A percentile compares a stretch with the other conserved stretches of the same genome.
These are phyloP conservation scores for Anthoceros angustus DNA, from an alignment of 225 moss, liverwort and hornwort species.

Conservation along the genomic window DNA sequence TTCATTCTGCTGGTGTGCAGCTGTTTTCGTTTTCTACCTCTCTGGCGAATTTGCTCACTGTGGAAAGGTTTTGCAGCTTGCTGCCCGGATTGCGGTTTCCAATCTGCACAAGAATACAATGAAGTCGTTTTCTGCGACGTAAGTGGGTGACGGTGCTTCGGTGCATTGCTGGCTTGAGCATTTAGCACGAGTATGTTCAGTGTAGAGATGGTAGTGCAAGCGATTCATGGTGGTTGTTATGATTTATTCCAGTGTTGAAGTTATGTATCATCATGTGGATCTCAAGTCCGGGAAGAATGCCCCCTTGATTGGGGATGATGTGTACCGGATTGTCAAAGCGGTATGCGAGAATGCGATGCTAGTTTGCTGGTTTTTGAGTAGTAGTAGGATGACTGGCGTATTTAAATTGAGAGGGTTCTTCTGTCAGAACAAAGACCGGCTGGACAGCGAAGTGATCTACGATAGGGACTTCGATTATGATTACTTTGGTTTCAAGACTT, in stretches of 20 bases:
- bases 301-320: constrained; percentile 66
- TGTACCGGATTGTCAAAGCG: constrained; percentile 39
- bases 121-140: constrained; percentile 92
- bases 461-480: constrained; percentile 93
- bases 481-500: constrained; percentile 82
- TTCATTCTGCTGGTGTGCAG: too few relatives aligned
- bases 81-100: constrained; percentile 86
- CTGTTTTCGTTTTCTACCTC: too few relatives aligned
- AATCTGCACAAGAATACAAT: constrained; percentile 93
- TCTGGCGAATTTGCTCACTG: neutral
- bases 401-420: neutral
- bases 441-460: constrained; percentile 89
- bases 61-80: constrained; percentile 31
- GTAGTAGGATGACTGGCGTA: neutral
- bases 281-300: constrained; percentile 50
- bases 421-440: constrained; percentile 47
- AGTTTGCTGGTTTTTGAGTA: neutral
- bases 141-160: constrained; percentile 8
- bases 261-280: constrained; percentile 66
- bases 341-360: neutral
- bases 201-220: neutral
- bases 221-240: neutral
- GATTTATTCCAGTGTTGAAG: constrained; percentile 39
- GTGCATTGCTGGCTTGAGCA: neutral
- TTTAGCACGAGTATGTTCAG: neutral